Percentiles rank a stretch among this genome's conserved stretches.
phyloP scores from a whole-genome alignment of 2,329 filamentous ascomycete species.

The Trichothecium sympodiale region DNA sequence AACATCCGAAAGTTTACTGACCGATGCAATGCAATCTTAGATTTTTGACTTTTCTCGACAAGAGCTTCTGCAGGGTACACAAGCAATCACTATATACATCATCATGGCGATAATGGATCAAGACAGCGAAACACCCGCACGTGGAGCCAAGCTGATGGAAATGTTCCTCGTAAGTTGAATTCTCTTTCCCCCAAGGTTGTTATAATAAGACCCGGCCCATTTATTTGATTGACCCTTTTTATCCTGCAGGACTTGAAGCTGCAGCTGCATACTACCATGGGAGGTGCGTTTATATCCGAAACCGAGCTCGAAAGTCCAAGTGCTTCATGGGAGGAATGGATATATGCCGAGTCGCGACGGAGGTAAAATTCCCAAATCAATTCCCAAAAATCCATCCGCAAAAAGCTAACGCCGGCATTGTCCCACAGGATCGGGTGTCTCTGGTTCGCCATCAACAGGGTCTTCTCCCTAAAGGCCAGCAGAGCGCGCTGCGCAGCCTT shows the following conservation, averaged over 20 bases:
- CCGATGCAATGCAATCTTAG: too few relatives aligned
- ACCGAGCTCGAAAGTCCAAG: constrained; percentile 9
- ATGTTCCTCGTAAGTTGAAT: too few relatives aligned
- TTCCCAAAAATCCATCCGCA: too few relatives aligned
- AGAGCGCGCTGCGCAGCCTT: constrained; percentile 4
- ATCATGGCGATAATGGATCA: constrained; percentile 16
- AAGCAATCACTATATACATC: constrained; percentile 16
- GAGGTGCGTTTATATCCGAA: constrained; percentile 3
- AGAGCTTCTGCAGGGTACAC: constrained; percentile 11
- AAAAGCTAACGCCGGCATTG: too few relatives aligned
- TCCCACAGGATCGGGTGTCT: constrained; percentile 10
- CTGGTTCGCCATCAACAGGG: constrained; percentile 13
- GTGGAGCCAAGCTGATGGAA: too few relatives aligned
- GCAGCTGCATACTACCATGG: too few relatives aligned
- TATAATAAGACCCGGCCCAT: too few relatives aligned
- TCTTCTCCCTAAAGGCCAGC: constrained; percentile 9
- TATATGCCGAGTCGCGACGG: constrained; percentile 18
- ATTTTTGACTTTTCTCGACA: neutral
- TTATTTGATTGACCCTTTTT: too few relatives aligned
- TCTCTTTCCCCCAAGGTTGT: too few relatives aligned
- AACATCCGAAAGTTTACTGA: too few relatives aligned
- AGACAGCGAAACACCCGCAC: too few relatives aligned
- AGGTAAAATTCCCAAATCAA: constrained; percentile 7
- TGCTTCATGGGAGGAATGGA: constrained; percentile 17
- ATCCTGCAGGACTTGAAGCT: too few relatives aligned